Evolutionary conservation across 768 basidiomycete genomes (phyloP).

Genomic region (Leccinellum rugosiceps): DNA sequence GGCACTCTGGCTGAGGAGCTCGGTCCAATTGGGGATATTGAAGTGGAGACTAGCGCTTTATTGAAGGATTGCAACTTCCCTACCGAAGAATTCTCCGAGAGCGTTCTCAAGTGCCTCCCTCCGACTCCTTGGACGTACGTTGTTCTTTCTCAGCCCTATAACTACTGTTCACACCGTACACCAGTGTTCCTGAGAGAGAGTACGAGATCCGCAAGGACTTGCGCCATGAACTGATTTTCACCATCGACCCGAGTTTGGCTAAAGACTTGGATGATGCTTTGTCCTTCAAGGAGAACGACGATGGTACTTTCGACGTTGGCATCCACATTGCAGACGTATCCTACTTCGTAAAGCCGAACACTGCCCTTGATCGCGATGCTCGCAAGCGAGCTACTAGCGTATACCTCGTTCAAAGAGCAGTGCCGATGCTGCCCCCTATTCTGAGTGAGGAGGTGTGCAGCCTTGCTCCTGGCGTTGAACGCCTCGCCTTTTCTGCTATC

Average conservation of each 20-base stretch:
- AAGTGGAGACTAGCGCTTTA: conserved; percentile 96
- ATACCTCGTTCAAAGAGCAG: conserved; percentile 92
- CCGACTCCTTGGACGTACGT: conserved; percentile 91
- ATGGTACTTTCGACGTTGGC: conserved; percentile 89
- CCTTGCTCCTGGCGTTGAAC: conserved; percentile 81
- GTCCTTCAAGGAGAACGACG: conserved; percentile 84
- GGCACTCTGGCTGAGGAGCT: conserved; percentile 97
- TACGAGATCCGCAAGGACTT: conserved; percentile 86
- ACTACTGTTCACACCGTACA: conserved; percentile 9
- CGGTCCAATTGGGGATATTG: conserved; percentile 96
- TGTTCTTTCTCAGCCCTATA: background rate
- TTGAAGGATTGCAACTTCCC: conserved; percentile 99
- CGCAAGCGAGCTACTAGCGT: conserved; percentile 96
- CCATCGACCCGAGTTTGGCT: conserved; percentile 86
- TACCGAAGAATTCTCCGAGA: conserved; percentile 93
- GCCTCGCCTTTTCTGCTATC: conserved; percentile 86
- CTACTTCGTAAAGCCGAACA: conserved; percentile 91
- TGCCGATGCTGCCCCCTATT: conserved; percentile 96
- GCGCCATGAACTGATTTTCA: conserved; percentile 82
- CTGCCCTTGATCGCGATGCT: conserved; percentile 97
- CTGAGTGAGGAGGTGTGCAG: conserved; percentile 93
- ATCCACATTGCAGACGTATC: conserved; percentile 98
- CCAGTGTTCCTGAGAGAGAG: conserved; percentile 85
- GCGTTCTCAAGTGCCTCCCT: conserved; percentile 92
- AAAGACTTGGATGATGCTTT: conserved; percentile 95